A percentile compares a stretch with the other conserved stretches of the same genome.
Evolutionary conservation across 2,329 filamentous ascomycete genomes (phyloP).

Genomic region (Curvularia eragrostidis): DNA sequence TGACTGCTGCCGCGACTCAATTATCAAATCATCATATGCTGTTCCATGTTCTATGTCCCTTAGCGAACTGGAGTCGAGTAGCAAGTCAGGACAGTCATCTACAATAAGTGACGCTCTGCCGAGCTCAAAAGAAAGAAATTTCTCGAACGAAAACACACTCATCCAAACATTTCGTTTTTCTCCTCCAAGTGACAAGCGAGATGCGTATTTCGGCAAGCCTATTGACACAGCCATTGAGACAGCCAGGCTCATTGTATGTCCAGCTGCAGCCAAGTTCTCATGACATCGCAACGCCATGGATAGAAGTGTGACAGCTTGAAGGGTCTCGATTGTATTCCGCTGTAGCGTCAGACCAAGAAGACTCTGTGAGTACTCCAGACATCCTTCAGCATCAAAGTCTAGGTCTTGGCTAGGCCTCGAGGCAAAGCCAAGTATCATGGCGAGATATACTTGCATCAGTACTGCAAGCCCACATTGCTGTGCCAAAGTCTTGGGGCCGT

Average conservation of each 20-base stretch:
- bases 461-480: neutral
- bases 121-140: neutral
- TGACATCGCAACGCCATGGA: neutral
- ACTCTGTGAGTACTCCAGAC: neutral
- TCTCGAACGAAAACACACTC: neutral
- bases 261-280: neutral
- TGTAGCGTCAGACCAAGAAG: neutral
- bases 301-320: neutral
- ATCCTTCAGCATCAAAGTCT: neutral
- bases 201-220: neutral
- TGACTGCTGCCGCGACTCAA: neutral
- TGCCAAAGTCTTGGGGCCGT: neutral
- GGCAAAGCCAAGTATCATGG: neutral
- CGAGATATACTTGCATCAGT: neutral
- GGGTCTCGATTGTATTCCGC: neutral
- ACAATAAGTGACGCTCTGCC: neutral
- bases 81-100: neutral
- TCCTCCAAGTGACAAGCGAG: neutral
- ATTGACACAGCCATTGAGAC: neutral
- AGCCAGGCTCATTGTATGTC: constrained; percentile 2
- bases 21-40: neutral
- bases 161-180: constrained; percentile 1
- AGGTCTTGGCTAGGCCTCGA: neutral
- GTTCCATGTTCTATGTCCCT: neutral
- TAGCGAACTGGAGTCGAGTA: neutral